phyloP scores from a whole-genome alignment of 345 rosid species.

The Geranium rotundifolium region DNA sequence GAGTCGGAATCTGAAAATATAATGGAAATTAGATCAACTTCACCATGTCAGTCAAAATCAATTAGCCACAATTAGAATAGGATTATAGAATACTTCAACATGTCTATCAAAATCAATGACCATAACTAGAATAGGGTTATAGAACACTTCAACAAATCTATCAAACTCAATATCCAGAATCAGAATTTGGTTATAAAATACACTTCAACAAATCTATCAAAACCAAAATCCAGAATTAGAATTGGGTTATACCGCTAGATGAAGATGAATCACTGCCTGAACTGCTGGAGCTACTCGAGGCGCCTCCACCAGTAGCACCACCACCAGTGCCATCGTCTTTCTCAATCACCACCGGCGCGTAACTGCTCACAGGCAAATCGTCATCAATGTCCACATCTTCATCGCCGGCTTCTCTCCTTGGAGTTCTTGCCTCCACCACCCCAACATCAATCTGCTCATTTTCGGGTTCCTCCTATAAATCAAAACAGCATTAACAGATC shows the following conservation, averaged over 20 bases:
- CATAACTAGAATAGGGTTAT: no score
- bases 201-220: background rate
- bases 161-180: no score
- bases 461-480: background rate
- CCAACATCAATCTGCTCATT: background rate
- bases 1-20: slow-evolving; percentile 28
- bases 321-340: slow-evolving; percentile 17
- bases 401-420: slow-evolving; percentile 18
- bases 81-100: no score
- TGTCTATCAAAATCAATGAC: no score
- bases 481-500: background rate
- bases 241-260: slow-evolving; percentile 19
- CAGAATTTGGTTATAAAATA: no score
- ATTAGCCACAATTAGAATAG: no score
- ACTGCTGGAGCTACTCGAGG: background rate
- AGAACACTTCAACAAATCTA: no score
- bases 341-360: slow-evolving; percentile 41
- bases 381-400: slow-evolving; percentile 50
- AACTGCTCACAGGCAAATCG: slow-evolving; percentile 24
- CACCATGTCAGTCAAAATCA: no score
- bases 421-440: background rate
- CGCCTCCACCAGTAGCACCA: background rate
- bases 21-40: no score
- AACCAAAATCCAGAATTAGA: background rate
- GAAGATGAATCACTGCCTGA: slow-evolving; percentile 23